phyloP scores from a whole-genome alignment of 1,284 basidiomycete species.

The Coniferiporia weirii region DNA sequence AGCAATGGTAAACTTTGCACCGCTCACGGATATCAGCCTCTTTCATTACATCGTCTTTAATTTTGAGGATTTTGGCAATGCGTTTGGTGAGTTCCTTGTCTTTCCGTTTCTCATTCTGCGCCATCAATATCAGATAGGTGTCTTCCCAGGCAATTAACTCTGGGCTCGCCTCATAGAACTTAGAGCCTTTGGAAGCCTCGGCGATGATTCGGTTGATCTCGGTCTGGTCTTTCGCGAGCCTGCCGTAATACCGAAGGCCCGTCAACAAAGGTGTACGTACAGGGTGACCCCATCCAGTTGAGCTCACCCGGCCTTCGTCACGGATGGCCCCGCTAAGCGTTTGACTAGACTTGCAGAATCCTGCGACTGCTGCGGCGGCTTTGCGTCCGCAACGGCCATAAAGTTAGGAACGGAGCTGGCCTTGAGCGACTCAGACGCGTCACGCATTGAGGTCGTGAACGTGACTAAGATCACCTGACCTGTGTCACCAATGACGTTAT shows the following conservation, averaged over 20 bases:
- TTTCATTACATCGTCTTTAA: constrained; percentile 56
- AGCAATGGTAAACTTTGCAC: not conserved
- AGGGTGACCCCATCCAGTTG: not conserved
- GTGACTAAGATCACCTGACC: not conserved
- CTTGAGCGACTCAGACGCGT: not conserved
- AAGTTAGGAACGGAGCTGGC: not conserved
- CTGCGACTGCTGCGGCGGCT: constrained; percentile 7
- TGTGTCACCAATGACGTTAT: not conserved
- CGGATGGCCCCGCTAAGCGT: constrained; percentile 72
- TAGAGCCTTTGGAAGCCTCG: constrained; percentile 79
- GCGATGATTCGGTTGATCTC: constrained; percentile 78
- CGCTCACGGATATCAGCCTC: constrained; percentile 57
- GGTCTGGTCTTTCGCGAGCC: constrained; percentile 70
- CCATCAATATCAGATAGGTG: constrained; percentile 25
- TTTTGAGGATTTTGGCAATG: constrained; percentile 59
- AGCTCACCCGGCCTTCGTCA: constrained; percentile 69
- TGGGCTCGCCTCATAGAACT: constrained; percentile 78
- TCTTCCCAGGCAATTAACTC: constrained; percentile 17
- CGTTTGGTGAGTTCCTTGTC: constrained; percentile 74
- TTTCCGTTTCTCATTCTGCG: constrained; percentile 59
- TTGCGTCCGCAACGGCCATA: constrained; percentile 2
- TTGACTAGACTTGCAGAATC: constrained; percentile 51
- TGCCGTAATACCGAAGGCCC: constrained; percentile 24
- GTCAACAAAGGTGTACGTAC: not conserved
- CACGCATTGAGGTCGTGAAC: not conserved